phyloP scores from a whole-genome alignment of 2,329 filamentous ascomycete species.

The Scedosporium apiospermum region DNA sequence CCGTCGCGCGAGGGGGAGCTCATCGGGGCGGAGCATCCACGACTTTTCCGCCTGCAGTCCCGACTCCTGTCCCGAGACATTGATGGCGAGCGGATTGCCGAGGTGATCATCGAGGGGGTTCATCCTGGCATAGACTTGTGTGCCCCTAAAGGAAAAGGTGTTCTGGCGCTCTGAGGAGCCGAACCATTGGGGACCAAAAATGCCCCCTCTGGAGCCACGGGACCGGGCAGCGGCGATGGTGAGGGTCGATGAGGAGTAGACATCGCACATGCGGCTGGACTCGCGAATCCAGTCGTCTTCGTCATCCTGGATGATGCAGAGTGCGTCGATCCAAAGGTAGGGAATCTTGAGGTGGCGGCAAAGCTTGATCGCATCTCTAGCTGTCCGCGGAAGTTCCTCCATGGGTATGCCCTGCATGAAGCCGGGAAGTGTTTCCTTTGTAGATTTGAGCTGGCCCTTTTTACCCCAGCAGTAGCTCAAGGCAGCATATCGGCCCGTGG shows the following conservation, averaged over 20 bases:
- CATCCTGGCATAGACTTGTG: neutral
- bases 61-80: neutral
- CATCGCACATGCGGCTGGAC: neutral
- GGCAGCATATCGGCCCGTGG: neutral
- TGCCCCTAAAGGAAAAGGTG: neutral
- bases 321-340: constrained; percentile 13
- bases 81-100: neutral
- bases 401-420: neutral
- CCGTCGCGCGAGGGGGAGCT: constrained; percentile 4
- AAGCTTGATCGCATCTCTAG: constrained; percentile 7
- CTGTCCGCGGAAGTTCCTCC: neutral
- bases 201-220: neutral
- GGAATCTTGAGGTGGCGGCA: constrained; percentile 8
- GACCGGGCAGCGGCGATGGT: neutral
- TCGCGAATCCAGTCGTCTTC: constrained; percentile 1
- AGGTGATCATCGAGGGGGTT: neutral
- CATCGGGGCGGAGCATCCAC: neutral
- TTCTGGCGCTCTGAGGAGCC: neutral
- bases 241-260: neutral
- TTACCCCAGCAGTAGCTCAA: neutral
- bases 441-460: neutral
- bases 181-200: neutral
- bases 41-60: neutral
- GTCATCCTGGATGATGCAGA: constrained; percentile 13
- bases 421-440: neutral